Conservation (phyloP, 73 alveolate species). For the Breviolum minutum region DNA sequence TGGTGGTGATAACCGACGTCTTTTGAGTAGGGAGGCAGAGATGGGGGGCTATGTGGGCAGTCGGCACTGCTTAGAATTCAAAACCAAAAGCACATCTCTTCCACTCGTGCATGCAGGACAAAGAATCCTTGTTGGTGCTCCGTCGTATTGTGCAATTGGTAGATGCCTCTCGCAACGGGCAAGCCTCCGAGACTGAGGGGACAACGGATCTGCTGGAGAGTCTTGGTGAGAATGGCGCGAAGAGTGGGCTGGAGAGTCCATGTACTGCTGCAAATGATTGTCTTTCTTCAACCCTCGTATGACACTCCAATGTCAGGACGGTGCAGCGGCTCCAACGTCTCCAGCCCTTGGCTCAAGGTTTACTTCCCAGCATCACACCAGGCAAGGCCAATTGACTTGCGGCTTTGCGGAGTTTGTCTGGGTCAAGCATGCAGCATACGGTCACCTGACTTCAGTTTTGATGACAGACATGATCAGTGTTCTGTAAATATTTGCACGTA, state of each 20-base stretch:
- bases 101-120: conserved; percentile 24
- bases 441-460: too few species aligned
- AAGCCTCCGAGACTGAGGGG: background rate
- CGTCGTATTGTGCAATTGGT: conserved; percentile 77
- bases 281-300: background rate
- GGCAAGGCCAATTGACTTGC: background rate
- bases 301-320: background rate
- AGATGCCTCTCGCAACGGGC: conserved; percentile 48
- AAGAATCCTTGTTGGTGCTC: conserved; percentile 62
- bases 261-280: background rate
- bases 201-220: background rate
- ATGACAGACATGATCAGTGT: too few species aligned
- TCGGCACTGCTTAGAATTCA: background rate
- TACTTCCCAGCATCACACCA: conserved; percentile 60
- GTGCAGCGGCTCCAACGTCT: conserved; percentile 65
- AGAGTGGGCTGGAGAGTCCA: too few species aligned
- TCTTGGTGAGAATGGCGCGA: background rate
- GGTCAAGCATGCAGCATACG: too few species aligned
- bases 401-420: too few species aligned
- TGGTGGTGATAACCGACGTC: conserved; percentile 26
- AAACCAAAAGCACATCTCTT: background rate
- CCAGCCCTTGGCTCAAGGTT: conserved; percentile 93
- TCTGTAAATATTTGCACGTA: too few species aligned
- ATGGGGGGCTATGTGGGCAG: background rate
- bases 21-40: conserved; percentile 36